phyloP scores from a whole-genome alignment of 495 filamentous ascomycete genomes.

The Podospora pseudoanserina region DNA sequence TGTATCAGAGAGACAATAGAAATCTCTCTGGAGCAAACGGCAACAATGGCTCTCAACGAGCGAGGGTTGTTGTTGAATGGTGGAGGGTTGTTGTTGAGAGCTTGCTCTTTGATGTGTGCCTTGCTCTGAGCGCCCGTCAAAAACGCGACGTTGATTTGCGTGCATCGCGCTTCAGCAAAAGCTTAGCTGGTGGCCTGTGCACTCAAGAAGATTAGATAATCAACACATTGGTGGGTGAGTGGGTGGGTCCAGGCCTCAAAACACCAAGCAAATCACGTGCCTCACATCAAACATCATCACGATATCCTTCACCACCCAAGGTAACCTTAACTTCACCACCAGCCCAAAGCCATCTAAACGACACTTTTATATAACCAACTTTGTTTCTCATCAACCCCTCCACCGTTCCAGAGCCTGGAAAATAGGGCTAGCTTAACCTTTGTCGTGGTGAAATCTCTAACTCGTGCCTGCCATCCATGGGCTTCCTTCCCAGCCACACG shows the following conservation, averaged over 20 bases:
- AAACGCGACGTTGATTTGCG: constrained; percentile 10
- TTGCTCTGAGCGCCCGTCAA: constrained; percentile 6
- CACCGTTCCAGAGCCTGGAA: no score
- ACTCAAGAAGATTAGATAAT: background rate
- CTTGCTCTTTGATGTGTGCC: background rate
- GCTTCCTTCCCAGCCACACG: no score
- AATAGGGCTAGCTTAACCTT: no score
- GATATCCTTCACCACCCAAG: background rate
- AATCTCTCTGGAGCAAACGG: background rate
- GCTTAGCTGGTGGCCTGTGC: background rate
- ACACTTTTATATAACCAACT: no score
- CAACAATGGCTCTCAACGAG: background rate
- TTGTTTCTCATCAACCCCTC: no score
- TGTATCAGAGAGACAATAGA: background rate
- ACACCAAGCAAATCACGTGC: background rate
- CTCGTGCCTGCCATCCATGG: no score
- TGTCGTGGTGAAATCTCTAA: no score
- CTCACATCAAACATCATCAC: background rate
- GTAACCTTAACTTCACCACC: no score
- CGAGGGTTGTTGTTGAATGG: background rate
- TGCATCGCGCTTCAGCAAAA: background rate
- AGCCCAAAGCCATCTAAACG: no score
- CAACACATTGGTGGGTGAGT: background rate
- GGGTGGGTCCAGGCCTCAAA: background rate
- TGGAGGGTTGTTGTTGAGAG: background rate